Conservation (phyloP, 2,329 filamentous ascomycete genomes). For the Xylaria sp. region DNA sequence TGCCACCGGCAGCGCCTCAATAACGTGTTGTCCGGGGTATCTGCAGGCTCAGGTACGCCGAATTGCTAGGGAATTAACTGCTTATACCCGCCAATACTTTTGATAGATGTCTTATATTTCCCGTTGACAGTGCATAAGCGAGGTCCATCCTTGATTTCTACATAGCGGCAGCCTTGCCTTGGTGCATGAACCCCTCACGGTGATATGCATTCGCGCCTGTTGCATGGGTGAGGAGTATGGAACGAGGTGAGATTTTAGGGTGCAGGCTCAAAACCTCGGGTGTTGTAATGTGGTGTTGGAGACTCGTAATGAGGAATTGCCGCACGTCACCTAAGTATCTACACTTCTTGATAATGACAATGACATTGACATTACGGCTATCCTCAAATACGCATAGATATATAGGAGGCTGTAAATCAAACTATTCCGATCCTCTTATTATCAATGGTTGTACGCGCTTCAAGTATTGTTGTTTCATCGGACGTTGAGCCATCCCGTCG, state of each 20-base stretch:
- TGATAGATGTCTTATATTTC: neutral
- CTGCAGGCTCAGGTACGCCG: neutral
- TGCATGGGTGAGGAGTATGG: neutral
- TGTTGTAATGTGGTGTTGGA: neutral
- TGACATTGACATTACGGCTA: neutral
- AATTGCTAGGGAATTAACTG: neutral
- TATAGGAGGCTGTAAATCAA: neutral
- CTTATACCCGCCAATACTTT: neutral
- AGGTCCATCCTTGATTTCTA: neutral
- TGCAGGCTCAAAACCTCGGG: neutral
- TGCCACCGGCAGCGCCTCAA: neutral
- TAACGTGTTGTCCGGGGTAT: neutral
- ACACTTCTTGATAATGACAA: neutral
- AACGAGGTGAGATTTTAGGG: neutral
- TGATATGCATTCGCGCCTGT: neutral
- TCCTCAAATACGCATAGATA: neutral
- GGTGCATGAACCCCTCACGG: neutral
- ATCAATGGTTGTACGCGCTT: neutral
- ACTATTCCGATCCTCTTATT: neutral
- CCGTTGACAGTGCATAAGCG: neutral
- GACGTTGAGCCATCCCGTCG: neutral
- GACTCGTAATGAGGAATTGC: neutral
- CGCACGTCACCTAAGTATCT: neutral
- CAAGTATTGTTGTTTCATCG: neutral
- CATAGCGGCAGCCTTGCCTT: neutral